These are phyloP conservation scores for Narthecium ossifragum DNA, from an alignment of 106 monocot genomes.

Conservation along the genomic window DNA sequence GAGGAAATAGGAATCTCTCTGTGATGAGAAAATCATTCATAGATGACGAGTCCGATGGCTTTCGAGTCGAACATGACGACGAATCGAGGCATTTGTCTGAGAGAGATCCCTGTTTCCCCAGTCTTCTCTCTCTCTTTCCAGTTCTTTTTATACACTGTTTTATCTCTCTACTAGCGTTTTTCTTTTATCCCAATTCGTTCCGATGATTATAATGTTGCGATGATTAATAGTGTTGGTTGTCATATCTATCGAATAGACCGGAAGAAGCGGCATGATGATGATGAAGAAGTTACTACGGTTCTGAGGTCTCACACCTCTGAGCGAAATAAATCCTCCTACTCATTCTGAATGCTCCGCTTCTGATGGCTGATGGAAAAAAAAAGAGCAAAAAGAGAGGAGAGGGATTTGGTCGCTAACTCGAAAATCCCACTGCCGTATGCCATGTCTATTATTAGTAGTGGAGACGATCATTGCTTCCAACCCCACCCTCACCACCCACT, in stretches of 20 bases:
- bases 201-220: no score
- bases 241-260: no score
- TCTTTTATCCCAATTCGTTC: no score
- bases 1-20: not conserved
- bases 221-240: no score
- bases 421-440: no score
- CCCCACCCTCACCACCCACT: no score
- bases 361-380: not conserved
- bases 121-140: not conserved
- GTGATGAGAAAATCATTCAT: slow-evolving; percentile 1
- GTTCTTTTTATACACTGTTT: not conserved
- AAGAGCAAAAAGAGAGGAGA: no score
- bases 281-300: slow-evolving; percentile 3
- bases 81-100: slow-evolving; percentile 13
- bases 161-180: not conserved
- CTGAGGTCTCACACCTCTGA: slow-evolving; percentile 16
- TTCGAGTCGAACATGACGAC: slow-evolving; percentile 19
- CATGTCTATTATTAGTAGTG: no score
- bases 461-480: no score
- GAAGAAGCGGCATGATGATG: not conserved
- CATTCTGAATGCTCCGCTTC: slow-evolving; percentile 18
- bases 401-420: no score
- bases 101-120: not conserved
- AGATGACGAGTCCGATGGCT: slow-evolving; percentile 17
- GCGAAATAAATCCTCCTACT: slow-evolving; percentile 22